Conservation (phyloP, 768 basidiomycete genomes). For the Fomitopsis pulvina region DNA sequence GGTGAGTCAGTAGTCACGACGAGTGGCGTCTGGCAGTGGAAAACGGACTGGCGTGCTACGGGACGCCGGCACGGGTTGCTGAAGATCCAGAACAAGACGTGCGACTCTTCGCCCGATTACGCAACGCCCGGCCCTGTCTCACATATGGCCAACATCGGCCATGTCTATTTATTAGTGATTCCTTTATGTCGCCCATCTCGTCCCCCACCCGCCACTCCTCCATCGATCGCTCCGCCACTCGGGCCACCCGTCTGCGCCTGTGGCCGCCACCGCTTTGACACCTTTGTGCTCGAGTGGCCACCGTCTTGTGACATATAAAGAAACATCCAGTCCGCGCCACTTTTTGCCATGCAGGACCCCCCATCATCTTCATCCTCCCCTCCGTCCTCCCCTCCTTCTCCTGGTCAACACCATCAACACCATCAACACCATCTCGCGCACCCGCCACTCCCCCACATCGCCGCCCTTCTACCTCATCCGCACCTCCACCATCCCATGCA, state of each 20-base stretch:
- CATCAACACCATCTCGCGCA: constrained; percentile 15
- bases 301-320: background rate
- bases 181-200: background rate
- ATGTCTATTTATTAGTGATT: background rate
- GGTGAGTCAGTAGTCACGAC: no score
- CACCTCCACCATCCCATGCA: constrained; percentile 17
- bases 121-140: background rate
- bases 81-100: no score
- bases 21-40: no score
- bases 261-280: background rate
- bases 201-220: background rate
- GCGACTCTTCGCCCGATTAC: background rate
- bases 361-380: constrained; percentile 8
- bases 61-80: no score
- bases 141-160: background rate
- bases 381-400: constrained; percentile 4
- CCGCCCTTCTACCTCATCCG: constrained; percentile 18
- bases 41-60: no score
- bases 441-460: constrained; percentile 20
- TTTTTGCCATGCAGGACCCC: constrained; percentile 13
- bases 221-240: background rate
- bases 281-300: background rate
- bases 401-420: background rate
- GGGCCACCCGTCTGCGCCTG: background rate
- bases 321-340: background rate